Conservation (phyloP, 805 yeast genomes). For the Metschnikowia anglica region DNA sequence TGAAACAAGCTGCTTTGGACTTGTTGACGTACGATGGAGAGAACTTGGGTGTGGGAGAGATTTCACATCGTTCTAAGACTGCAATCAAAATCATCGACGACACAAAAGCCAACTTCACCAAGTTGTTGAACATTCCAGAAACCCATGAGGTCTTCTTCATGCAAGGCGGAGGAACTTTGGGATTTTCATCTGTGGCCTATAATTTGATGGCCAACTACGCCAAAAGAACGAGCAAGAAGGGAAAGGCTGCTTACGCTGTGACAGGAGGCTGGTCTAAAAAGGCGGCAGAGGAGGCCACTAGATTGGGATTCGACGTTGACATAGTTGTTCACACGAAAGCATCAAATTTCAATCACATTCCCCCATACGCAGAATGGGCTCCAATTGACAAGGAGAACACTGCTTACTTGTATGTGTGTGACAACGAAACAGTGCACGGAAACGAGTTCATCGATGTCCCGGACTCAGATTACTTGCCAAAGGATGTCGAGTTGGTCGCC, state of each 20-base stretch:
- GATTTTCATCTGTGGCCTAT: conserved; percentile 84
- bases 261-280: conserved; percentile 96
- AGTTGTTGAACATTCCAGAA: conserved; percentile 76
- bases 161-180: conserved; percentile 98
- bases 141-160: conserved; percentile 91
- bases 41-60: conserved; percentile 92
- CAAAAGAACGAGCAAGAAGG: conserved; percentile 68
- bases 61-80: conserved; percentile 88
- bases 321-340: conserved; percentile 65
- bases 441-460: conserved; percentile 67
- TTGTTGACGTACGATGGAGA: conserved; percentile 64
- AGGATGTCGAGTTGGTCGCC: conserved; percentile 77
- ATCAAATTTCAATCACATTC: conserved; percentile 62
- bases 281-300: conserved; percentile 78
- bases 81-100: conserved; percentile 76
- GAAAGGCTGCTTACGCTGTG: conserved; percentile 80
- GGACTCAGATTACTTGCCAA: conserved; percentile 55
- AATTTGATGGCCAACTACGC: conserved; percentile 77
- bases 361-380: conserved; percentile 65
- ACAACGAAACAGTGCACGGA: conserved; percentile 96
- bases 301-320: conserved; percentile 77
- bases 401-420: conserved; percentile 88
- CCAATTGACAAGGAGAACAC: conserved; percentile 54
- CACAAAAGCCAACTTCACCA: conserved; percentile 64
- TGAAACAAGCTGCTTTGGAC: conserved; percentile 86